Evolutionary conservation across 2,329 filamentous ascomycete genomes (phyloP), one percentile per base, ranked within the genome.

Genomic region (Tolypocladium endophyticum): DNA sequence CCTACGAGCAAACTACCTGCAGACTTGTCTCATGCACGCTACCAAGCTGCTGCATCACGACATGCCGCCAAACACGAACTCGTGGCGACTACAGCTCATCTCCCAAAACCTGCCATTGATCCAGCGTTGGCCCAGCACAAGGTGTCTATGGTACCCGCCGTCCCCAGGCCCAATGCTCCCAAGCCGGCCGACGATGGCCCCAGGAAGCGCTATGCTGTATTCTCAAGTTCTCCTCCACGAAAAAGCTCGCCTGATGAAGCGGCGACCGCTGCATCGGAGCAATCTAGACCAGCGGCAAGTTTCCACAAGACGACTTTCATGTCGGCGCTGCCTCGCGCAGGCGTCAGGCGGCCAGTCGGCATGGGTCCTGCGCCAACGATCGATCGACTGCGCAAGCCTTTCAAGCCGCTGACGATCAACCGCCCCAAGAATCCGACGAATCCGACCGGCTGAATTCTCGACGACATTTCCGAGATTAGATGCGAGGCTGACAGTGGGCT

Each of bases 211-310:
- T 88, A 89, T 64, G 69, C 76, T 0, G 80, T 78, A 62, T 84
- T 86, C 66, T 85, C 82, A 0, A 86, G 83, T 70, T 83, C 83
- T 23, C 82, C 83, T 4, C 69, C 74, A 3, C 67, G 69, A n/a
- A 68, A 69, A 2, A 38, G 62, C 4, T 66, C 66, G 7, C 64
- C 65, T 4, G 62, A 65, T 23, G 61, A 63, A 20, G 56, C 62
- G 7, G 66, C 63, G 1, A 63, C 69, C 23, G 50, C 30, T 23
- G 68, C 68, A 38, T 65, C 70, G 5, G 68, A 72, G 8, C 60
- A 66, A 35, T 66, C 69, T 18, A 67, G 61, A 25, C 76, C 72
- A 39, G 74, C 72, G 36, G 68, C 78, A 7, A 74, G 72, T n/a
- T 77, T 84, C 60, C 82, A 85, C 62, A 71, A 72, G 0, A 84